Base-by-base conservation (phyloP, 495 filamentous ascomycete species). In the Hypoxylon rickii region DNA sequence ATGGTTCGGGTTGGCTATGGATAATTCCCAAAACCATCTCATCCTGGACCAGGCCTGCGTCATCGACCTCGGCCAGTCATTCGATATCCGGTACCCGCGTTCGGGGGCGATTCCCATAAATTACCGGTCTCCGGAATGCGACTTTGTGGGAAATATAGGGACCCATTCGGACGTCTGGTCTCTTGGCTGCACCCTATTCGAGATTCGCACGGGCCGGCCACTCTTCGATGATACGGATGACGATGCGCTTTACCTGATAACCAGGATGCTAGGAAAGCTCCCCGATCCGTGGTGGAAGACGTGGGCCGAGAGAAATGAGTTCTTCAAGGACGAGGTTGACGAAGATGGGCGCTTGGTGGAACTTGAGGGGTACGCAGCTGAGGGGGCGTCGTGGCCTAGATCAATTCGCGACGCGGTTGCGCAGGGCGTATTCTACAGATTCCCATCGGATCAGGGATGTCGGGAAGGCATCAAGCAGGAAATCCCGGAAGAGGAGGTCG, bases 41-140 rank as follows among this genome's bases (percentile, higher is more conserved):
- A 29, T 70, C 16, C 45, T 36, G 4, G 41, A 21, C 15, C 44
- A 58, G 32, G 48, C 61, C 6, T 63, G 54, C 17, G 39, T 74
- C 20, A 55, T 67, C 18, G 67, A 74, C 47, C 68, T 71, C 34
- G 70, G 68, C 34, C 59, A 71, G 44, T 61, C 69, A 6, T 71
- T 61, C 32, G 32, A 58, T 2, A 50, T 56, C 32, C 13, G 5
- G 13, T 3, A n/a, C 37, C 33, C 1, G 26, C 58, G 5, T n/a
- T 64, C 61, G 5, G 41, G 56, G 0, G 58, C 58, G 7, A 68
- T 64, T 1, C 68, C 70, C 10, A 32, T 45, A 17, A 39, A 37
- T 26, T 73, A 71, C 48, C 38, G 70, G 24, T 36, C 71, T 8
- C 71, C 68, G 3, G 68, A 73, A 52, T 61, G 66, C 26, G 36